Conservation (phyloP, 345 rosid species). For the Capsella bursapastoris region DNA sequence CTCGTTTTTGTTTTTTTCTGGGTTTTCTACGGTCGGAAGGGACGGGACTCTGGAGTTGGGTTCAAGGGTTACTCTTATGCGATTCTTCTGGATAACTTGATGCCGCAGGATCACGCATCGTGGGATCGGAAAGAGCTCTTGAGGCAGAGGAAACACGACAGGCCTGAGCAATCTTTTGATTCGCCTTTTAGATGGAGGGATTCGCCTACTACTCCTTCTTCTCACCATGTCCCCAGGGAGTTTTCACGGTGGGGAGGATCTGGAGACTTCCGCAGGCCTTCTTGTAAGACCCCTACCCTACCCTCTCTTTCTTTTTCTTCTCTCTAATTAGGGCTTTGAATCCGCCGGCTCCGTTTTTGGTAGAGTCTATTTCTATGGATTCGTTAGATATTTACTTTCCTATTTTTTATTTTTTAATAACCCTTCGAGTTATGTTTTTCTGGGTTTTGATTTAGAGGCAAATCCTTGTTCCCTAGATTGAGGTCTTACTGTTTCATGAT, state of each 20-base stretch:
- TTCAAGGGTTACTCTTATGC: constrained; percentile 45
- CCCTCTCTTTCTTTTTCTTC: not conserved
- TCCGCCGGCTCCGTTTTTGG: not conserved
- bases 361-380: not conserved
- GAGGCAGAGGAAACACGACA: constrained; percentile 87
- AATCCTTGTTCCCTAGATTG: not conserved
- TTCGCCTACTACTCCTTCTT: constrained; percentile 51
- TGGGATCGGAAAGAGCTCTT: constrained; percentile 91
- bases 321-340: constrained; percentile 30
- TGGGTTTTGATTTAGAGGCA: not conserved
- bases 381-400: not conserved
- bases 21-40: not conserved
- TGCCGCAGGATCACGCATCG: constrained; percentile 95
- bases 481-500: constrained; percentile 14
- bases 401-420: not conserved
- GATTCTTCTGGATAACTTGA: constrained; percentile 55
- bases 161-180: constrained; percentile 64
- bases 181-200: constrained; percentile 78
- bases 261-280: constrained; percentile 77
- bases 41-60: constrained; percentile 36
- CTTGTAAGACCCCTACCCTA: constrained; percentile 52
- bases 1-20: not conserved
- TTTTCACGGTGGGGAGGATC: constrained; percentile 72
- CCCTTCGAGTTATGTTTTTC: not conserved
- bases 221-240: constrained; percentile 59